Base-by-base conservation (phyloP, 352 stramenopile genomes). In the Globisporangium perplexum region DNA sequence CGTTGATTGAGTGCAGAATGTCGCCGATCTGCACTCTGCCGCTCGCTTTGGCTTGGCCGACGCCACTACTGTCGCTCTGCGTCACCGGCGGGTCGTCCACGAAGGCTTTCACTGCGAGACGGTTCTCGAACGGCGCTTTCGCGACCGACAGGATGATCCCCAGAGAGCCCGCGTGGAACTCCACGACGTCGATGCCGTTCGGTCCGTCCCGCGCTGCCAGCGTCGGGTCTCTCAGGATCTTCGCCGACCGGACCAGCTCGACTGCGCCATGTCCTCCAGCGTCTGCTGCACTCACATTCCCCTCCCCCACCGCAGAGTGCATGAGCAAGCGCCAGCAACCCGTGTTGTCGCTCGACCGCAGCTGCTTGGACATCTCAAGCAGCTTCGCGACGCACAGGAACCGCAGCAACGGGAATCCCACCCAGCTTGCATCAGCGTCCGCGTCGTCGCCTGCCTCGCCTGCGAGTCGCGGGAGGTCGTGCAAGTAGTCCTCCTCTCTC, bases 1-100 rank as follows among this genome's bases (percentile, higher is more conserved):
- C 83, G 53, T 94, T 94, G 52, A 94, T 88, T 30, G 81, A 89
- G 56, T 91, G 72, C 14, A 94, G 52, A 4, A 92, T 55, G 33
- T 94, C 81, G 1, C 79, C 79, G 11, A 89, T 46, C 3, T 57
- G 56, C 15, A 94, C 73, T 50, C 78, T 75, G 0, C 79, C 74
- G 55, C 73, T 87, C 24, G 72, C 67, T 38, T 90, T 47, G 3
- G 83, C 83, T 71, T 86, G 74, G 0, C 83, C 80, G 0, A 73
- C 47, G 0, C 68, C 64, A 61, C 67, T 57, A 50, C 10, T n/a
- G 31, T 20, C 24, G 20, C 47, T 18, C 15, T 15, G 31, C 4
- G 14, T n/a, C 18, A 56, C 55, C 4, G 50, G 57, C 6, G 72
- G 33, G 44, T 88, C 77, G 24, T 63, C 59, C 3, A 66, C 71